These are phyloP conservation scores for Aspergillus nanangensis DNA, from an alignment of 495 filamentous ascomycete genomes.

Conservation along the genomic window DNA sequence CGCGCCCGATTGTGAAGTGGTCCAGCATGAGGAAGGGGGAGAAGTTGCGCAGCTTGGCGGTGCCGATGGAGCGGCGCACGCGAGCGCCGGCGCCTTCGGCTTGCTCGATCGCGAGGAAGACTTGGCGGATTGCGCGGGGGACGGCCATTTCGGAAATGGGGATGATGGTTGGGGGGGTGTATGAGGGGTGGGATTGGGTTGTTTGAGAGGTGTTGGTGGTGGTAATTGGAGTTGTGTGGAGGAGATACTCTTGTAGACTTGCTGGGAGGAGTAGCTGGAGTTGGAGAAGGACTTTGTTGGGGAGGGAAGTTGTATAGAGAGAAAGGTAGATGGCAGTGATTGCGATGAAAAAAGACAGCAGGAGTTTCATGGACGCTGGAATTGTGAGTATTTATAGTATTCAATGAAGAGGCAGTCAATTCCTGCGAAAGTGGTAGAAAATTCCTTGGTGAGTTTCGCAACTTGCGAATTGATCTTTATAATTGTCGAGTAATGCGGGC, in stretches of 20 bases:
- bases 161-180: conserved; percentile 1
- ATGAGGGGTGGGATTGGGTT: conserved; percentile 4
- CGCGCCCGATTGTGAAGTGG: conserved; percentile 77
- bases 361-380: conserved; percentile 34
- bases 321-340: conserved; percentile 33
- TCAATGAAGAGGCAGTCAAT: neutral
- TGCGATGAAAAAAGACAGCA: conserved; percentile 40
- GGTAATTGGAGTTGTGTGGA: conserved; percentile 4
- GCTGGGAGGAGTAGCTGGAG: conserved; percentile 15
- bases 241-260: conserved; percentile 14
- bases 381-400: conserved; percentile 34
- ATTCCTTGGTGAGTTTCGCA: no score
- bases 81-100: conserved; percentile 85
- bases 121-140: conserved; percentile 71
- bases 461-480: no score
- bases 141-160: conserved; percentile 55
- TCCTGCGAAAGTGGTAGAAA: conserved; percentile 25
- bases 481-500: neutral
- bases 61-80: conserved; percentile 86
- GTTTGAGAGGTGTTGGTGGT: conserved; percentile 3
- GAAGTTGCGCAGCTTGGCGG: conserved; percentile 77
- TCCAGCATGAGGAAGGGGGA: conserved; percentile 97
- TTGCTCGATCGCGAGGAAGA: conserved; percentile 81
- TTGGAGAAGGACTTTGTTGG: conserved; percentile 12
- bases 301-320: conserved; percentile 11